These are phyloP conservation scores for Hevea brasiliensis DNA, from an alignment of 345 rosid species.

Conservation along the genomic window DNA sequence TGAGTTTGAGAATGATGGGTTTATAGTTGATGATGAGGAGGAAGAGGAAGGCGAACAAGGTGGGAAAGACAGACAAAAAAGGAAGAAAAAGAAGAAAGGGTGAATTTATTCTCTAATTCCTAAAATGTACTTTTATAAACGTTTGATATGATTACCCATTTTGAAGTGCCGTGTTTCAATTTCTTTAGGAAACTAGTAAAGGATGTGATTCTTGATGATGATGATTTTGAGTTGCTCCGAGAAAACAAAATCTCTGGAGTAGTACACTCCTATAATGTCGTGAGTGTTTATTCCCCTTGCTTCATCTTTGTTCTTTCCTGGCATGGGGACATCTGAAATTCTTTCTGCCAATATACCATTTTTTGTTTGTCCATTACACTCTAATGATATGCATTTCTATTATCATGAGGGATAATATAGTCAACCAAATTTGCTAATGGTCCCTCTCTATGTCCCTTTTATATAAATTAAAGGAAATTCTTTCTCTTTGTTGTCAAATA, in stretches of 20 bases:
- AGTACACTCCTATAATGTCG: background rate
- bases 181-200: constrained; percentile 2
- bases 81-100: constrained; percentile 12
- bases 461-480: no score
- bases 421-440: no score
- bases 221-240: constrained; percentile 16
- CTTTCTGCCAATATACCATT: no score
- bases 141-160: no score
- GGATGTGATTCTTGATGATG: constrained; percentile 20
- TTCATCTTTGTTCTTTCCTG: no score
- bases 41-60: constrained; percentile 8
- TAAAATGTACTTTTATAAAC: background rate
- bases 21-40: constrained; percentile 6
- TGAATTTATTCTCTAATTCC: background rate
- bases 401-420: no score
- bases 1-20: constrained; percentile 17
- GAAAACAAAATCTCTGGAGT: constrained; percentile 9
- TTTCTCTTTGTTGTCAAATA: no score
- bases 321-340: no score
- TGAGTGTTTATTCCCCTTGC: constrained; percentile 5
- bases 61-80: background rate
- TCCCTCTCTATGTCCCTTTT: no score
- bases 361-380: no score
- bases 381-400: no score
- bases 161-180: no score